Conservation (phyloP, 2,329 filamentous ascomycete species). For the Bipolaris cookei region DNA sequence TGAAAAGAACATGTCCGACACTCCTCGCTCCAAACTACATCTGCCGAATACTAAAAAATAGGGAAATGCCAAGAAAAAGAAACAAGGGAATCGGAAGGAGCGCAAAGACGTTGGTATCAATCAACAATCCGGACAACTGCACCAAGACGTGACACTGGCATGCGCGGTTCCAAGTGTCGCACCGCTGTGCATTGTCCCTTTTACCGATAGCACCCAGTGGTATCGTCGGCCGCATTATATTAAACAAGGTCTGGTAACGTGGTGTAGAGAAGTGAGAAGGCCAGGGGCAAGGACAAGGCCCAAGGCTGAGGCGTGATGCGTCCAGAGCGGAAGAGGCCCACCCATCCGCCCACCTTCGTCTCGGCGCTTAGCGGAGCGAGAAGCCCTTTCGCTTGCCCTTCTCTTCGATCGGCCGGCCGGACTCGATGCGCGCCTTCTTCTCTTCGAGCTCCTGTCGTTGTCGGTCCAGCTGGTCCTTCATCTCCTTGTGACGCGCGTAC, state of each 20-base stretch:
- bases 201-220: constrained; percentile 50
- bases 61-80: constrained; percentile 40
- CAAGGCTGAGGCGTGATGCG: constrained; percentile 37
- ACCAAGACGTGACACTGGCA: constrained; percentile 44
- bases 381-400: constrained; percentile 99
- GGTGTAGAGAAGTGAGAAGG: constrained; percentile 44
- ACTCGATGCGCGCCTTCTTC: constrained; percentile 96
- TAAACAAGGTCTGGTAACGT: constrained; percentile 51
- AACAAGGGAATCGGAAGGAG: constrained; percentile 46
- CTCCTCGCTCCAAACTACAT: constrained; percentile 42
- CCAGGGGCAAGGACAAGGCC: constrained; percentile 8
- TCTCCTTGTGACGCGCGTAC: constrained; percentile 96
- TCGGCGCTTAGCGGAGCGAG: constrained; percentile 78
- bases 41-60: constrained; percentile 49
- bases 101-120: constrained; percentile 55
- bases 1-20: constrained; percentile 44
- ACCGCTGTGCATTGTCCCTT: constrained; percentile 46
- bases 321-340: constrained; percentile 25
- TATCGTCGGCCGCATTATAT: constrained; percentile 49
- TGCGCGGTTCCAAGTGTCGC: constrained; percentile 39
- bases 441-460: constrained; percentile 95
- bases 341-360: constrained; percentile 16
- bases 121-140: constrained; percentile 51
- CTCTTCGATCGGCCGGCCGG: constrained; percentile 93
- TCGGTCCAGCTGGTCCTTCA: constrained; percentile 98